A percentile compares a stretch with the other conserved stretches of the same genome.
phyloP scores from a whole-genome alignment of 257 asterid species.

The Solanum clarkiae region DNA sequence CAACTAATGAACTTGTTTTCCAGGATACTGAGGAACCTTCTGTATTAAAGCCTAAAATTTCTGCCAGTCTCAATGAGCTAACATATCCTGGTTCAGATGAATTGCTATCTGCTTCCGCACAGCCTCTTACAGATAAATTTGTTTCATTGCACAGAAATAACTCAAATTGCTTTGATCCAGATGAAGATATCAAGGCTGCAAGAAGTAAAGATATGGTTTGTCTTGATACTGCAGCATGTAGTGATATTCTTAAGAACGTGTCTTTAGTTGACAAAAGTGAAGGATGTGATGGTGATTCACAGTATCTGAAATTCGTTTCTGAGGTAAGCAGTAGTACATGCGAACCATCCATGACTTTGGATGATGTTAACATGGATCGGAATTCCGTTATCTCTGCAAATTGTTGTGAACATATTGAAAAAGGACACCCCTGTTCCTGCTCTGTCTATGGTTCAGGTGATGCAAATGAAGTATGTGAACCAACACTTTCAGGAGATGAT shows the following conservation, averaged over 20 bases:
- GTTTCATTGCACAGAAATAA: not conserved
- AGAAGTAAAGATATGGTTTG: conserved; percentile 1
- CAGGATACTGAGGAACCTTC: conserved; percentile 17
- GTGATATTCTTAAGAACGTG: not conserved
- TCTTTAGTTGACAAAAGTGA: not conserved
- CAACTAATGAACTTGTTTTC: not conserved
- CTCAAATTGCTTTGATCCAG: not conserved
- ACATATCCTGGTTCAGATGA: not conserved
- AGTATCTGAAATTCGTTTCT: not conserved
- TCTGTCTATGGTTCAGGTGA: not conserved
- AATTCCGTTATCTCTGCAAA: not conserved
- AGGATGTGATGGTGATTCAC: not conserved
- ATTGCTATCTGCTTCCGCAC: not conserved
- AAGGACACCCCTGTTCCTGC: not conserved
- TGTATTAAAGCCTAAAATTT: not conserved
- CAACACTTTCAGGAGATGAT: conserved; percentile 4
- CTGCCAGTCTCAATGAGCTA: not conserved
- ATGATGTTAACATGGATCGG: not conserved
- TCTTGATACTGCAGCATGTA: not conserved
- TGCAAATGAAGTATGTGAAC: not conserved
- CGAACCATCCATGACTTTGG: not conserved
- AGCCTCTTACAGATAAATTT: conserved; percentile 6
- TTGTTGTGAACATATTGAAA: conserved; percentile 7
- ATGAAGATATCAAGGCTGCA: not conserved
- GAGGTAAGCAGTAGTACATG: not conserved